Conservation (phyloP, 139 green algal genomes). For the Pleodorina starrii region DNA sequence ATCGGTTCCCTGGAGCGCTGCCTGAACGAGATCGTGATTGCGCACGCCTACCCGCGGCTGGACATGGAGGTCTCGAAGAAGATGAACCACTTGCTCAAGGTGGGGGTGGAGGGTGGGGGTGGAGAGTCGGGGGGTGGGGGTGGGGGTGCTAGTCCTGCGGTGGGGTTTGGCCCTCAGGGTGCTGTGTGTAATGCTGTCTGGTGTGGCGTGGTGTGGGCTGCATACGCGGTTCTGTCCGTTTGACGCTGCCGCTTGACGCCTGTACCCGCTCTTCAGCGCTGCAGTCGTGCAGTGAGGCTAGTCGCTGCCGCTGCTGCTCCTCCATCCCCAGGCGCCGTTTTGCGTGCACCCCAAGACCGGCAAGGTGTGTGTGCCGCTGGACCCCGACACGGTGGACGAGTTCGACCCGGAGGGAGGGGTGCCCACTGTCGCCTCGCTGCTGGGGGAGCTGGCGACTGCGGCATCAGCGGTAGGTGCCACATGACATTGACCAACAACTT, state of each 20-base stretch:
- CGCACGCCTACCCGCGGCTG: constrained; percentile 94
- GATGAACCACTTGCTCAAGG: constrained; percentile 99
- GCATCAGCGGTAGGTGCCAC: neutral
- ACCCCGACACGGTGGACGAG: constrained; percentile 75
- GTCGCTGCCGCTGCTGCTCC: too few relatives aligned
- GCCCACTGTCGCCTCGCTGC: constrained; percentile 76
- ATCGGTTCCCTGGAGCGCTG: constrained; percentile 17
- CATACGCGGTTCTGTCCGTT: too few relatives aligned
- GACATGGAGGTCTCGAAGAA: constrained; percentile 99
- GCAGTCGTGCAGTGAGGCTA: too few relatives aligned
- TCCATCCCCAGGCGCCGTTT: constrained; percentile 93
- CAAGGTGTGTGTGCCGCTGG: constrained; percentile 97
- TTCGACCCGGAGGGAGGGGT: constrained; percentile 92
- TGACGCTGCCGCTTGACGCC: too few relatives aligned
- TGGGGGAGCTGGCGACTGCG: constrained; percentile 48
- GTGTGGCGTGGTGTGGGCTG: too few relatives aligned
- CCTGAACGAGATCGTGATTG: constrained; percentile 79
- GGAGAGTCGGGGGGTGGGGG: neutral
- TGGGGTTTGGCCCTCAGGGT: too few relatives aligned
- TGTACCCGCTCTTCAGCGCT: too few relatives aligned
- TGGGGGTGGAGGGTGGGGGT: constrained; percentile 6
- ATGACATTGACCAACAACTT: neutral
- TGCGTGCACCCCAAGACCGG: constrained; percentile 99
- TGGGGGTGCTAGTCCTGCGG: too few relatives aligned
- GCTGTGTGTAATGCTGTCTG: too few relatives aligned